Percentiles rank a stretch among this genome's conserved stretches.
phyloP scores from a whole-genome alignment of 441 rosid genomes.

The Pelargonium cotyledonis region DNA sequence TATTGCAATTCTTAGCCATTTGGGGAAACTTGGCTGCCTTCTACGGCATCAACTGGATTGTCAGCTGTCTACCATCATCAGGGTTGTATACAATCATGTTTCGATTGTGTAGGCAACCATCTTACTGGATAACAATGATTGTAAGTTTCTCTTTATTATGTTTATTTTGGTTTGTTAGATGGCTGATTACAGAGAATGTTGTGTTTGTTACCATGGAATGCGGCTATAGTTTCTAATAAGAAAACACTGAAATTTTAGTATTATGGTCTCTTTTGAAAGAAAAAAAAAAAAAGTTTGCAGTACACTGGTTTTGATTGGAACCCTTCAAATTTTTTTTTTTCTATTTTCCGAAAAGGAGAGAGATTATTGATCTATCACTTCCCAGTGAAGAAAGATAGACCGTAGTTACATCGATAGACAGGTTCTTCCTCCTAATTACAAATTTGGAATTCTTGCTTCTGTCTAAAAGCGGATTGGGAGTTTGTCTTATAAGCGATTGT shows the following conservation, averaged over 20 bases:
- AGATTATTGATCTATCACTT: too few relatives aligned
- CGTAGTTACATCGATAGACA: too few relatives aligned
- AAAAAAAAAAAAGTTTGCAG: too few relatives aligned
- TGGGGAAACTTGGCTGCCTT: constrained; percentile 89
- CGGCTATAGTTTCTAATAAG: not conserved
- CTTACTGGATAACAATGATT: constrained; percentile 82
- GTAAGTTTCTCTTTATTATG: constrained; percentile 41
- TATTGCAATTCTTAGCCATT: constrained; percentile 80
- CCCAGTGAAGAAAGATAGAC: too few relatives aligned
- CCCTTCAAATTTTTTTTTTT: too few relatives aligned
- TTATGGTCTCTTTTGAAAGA: not conserved
- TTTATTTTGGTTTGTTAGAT: not conserved
- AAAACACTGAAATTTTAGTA: not conserved
- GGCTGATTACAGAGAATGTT: not conserved
- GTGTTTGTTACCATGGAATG: not conserved
- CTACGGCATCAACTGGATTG: constrained; percentile 72
- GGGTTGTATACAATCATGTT: constrained; percentile 98
- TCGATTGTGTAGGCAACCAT: constrained; percentile 72
- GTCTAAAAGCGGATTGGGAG: too few relatives aligned
- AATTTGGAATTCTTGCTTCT: too few relatives aligned
- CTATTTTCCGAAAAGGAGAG: too few relatives aligned
- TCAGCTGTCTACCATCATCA: constrained; percentile 76
- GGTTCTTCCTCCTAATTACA: too few relatives aligned
- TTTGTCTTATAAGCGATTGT: too few relatives aligned
- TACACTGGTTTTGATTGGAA: too few relatives aligned